Evolutionary conservation across 179 eudicot genomes (phyloP), one percentile per base, ranked within the genome.

Genomic region (Patellifolia procumbens): DNA sequence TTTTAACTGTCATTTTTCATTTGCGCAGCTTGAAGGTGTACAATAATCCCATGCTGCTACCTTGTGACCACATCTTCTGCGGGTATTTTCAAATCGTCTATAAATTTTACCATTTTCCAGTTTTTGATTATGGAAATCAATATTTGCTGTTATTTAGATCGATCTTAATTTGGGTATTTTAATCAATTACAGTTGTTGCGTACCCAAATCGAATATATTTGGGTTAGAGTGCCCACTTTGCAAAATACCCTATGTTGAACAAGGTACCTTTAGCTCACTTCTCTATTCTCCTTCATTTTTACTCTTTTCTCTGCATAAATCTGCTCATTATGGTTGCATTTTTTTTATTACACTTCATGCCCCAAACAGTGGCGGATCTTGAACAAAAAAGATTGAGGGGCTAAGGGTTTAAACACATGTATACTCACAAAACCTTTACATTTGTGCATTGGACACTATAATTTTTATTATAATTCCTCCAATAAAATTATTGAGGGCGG

Each of bases 1-100:
- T 55, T 8, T 0, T 3, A 28, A 37, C 20, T 13, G 56, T 78
- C 37, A 31, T 55, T 55, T 34, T 58, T 12, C 29, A 71, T 60
- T 28, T 45, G 70, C 67, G 66, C 90, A 94, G 98, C 63, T 69
- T 94, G 74, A 81, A 83, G 71, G 78, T 91, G 87, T 86, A 86
- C 49, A 78, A 77, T 16, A 82, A 84, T 48, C 98, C 98, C 0
- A 73, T 81, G 72, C 67, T 94, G 81, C 86, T 92, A 28, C 94
- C 98, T 0, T 94, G 98, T 76, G 58, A 91, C 81, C 98, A 91
- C 78, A 86, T 92, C 35, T 86, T 94, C 67, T 92, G 97, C 94
- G 64, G 85, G 98, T 92, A 84, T 1, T 4, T 56, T 56, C n/a
- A n/a, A n/a, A n/a, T n/a, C n/a, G n/a, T n/a, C n/a, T n/a, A n/a